These are phyloP conservation scores for Trypanosoma vivax DNA, from an alignment of 208 protist genomes.

Conservation along the genomic window DNA sequence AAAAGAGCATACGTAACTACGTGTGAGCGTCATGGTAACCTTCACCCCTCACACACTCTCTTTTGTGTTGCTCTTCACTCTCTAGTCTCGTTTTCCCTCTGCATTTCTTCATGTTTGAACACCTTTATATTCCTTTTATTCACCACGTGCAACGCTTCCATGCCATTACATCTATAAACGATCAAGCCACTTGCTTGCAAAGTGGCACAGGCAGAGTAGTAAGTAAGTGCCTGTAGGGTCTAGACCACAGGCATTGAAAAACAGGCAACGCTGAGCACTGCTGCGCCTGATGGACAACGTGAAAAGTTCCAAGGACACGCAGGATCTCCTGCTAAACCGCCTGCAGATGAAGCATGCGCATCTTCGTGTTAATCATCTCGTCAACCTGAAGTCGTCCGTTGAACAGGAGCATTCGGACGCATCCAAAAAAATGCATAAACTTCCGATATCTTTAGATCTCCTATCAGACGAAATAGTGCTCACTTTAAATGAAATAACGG, in stretches of 20 bases:
- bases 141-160: too few species aligned
- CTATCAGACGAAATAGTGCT: conserved; percentile 52
- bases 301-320: background rate
- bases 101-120: background rate
- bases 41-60: background rate
- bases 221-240: too few species aligned
- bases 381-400: conserved; percentile 29
- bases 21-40: background rate
- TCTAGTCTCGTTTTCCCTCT: background rate
- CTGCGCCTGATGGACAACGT: background rate
- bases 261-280: too few species aligned
- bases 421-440: conserved; percentile 37
- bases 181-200: too few species aligned
- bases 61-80: background rate
- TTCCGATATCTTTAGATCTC: conserved; percentile 52
- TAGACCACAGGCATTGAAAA: too few species aligned
- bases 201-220: too few species aligned
- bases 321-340: conserved; percentile 32
- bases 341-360: conserved; percentile 48
- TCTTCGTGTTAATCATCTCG: conserved; percentile 30
- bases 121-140: too few species aligned
- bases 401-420: conserved; percentile 29
- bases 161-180: too few species aligned
- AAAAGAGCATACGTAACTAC: too few species aligned
- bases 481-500: conserved; percentile 61